These are phyloP conservation scores for Pleomassaria siparia DNA, from an alignment of 2,329 filamentous ascomycete genomes.

Conservation along the genomic window DNA sequence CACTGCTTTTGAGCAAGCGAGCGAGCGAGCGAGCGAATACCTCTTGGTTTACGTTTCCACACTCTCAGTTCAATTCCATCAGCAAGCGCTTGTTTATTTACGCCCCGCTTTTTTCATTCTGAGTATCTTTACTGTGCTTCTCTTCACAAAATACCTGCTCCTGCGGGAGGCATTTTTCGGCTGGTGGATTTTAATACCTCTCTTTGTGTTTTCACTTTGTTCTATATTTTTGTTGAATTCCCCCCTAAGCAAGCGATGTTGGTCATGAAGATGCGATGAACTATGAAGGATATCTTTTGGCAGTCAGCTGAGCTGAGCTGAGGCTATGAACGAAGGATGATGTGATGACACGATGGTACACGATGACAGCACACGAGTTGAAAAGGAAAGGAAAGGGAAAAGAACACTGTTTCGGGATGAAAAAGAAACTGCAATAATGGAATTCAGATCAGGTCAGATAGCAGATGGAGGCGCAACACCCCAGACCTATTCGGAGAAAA, in stretches of 20 bases:
- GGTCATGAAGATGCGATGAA: neutral
- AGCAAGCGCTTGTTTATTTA: conserved; percentile 3
- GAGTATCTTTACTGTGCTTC: conserved; percentile 5
- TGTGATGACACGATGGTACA: neutral
- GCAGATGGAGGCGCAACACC: conserved; percentile 6
- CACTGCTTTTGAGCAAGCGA: conserved; percentile 2
- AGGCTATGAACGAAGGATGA: conserved; percentile 1
- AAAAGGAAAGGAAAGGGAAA: neutral
- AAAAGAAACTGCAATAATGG: neutral
- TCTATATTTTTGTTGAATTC: neutral
- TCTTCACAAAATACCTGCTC: conserved; percentile 18
- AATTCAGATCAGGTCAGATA: conserved; percentile 7
- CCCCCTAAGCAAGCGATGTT: neutral
- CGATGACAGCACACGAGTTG: neutral
- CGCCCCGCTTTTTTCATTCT: neutral
- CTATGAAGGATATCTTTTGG: neutral
- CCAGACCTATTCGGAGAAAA: conserved; percentile 2
- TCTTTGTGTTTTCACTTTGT: conserved; percentile 3
- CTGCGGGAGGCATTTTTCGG: conserved; percentile 14
- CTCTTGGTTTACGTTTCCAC: conserved; percentile 1
- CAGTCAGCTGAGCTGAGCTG: neutral
- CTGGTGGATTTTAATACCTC: conserved; percentile 21
- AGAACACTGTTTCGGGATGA: neutral
- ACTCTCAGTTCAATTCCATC: too few relatives aligned
- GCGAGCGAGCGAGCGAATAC: conserved; percentile 13